A percentile compares a stretch with the other conserved stretches of the same genome.
These are phyloP conservation scores for Cystoisospora suis DNA, from an alignment of 169 alveolate species.

Conservation along the genomic window DNA sequence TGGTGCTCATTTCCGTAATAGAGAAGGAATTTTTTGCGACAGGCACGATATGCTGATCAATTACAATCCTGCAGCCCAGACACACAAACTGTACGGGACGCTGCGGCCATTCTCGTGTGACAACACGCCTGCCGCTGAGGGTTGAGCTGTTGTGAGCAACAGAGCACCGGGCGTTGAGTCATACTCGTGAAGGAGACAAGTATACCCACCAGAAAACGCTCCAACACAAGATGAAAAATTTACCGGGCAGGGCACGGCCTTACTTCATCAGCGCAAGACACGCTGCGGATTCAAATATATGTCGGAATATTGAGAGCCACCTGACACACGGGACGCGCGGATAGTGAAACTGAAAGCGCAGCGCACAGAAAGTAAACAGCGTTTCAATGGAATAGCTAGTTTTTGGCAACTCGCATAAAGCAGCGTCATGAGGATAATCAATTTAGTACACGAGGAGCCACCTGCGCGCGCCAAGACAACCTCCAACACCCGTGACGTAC, in stretches of 20 bases:
- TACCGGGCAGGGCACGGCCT: neutral
- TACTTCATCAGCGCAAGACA: slow-evolving; percentile 45
- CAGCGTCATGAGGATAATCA: too few species aligned
- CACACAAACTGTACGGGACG: too few species aligned
- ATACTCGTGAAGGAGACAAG: neutral
- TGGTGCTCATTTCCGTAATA: slow-evolving; percentile 78
- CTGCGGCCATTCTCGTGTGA: neutral
- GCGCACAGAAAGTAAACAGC: neutral
- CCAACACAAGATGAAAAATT: neutral
- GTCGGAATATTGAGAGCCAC: slow-evolving; percentile 43
- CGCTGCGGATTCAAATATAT: slow-evolving; percentile 34
- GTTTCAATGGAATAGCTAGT: neutral
- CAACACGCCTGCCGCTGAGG: neutral
- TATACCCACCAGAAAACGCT: neutral
- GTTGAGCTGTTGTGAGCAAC: too few species aligned
- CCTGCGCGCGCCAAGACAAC: neutral
- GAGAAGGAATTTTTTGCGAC: slow-evolving; percentile 87
- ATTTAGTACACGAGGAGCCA: neutral
- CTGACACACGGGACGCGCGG: slow-evolving; percentile 33
- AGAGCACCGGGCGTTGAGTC: neutral
- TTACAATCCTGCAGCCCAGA: slow-evolving; percentile 74
- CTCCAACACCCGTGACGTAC: slow-evolving; percentile 26
- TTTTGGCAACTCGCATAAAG: neutral
- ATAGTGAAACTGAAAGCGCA: slow-evolving; percentile 45
- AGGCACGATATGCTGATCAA: slow-evolving; percentile 87